Base-by-base conservation (phyloP, 2,329 filamentous ascomycete genomes). In the Aspergillus neotritici region DNA sequence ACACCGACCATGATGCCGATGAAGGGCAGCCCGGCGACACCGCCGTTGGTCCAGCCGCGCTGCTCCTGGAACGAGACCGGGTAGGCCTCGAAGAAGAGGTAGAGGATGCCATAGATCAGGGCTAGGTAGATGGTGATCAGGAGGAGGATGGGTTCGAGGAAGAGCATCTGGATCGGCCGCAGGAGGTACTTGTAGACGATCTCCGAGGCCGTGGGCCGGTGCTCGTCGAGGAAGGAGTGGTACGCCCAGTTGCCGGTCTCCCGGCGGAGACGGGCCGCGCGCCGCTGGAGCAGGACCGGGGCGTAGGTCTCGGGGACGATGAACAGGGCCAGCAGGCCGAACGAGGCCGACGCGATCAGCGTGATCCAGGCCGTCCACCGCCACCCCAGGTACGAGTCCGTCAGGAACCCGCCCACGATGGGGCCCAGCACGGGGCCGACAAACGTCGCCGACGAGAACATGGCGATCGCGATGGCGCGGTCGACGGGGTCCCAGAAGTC, bases 311-410 rank as follows among this genome's bases (percentile, higher is more conserved):
- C 77, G 0, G 70, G 72, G 2, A 79, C 60, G n/a, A 72, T 54
- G 21, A 75, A 45, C 11, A 73, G 47, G 0, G 65, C 70, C n/a
- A 76, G 44, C 3, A 64, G 41, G 8, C 67, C 66, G 47, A 76
- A 68, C 4, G 68, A 52, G 7, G 58, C 60, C 1, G 64, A 63
- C 53, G 75, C 67, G 38, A 80, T 78, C 35, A 74, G 54, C 0
- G 74, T 78, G 16, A 79, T 67, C 65, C 76, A 81, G 8, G 69
- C 70, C 0, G 75, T 79, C 75, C 77, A 80, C 13, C 76, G 65
- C 77, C 77, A 80, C 12, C 75, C 74, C 1, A 79, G 68, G 49
- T 70, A 51, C 5, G 64, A 71, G 32, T 72, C 63, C 0, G 69
- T 70, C 29, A 77, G 67, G 43, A 76, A 78, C 0, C 69, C 72